Percentiles rank a stretch among this genome's conserved stretches.
Conservation (phyloP, 73 alveolate species). For the Effrenium voratum region DNA sequence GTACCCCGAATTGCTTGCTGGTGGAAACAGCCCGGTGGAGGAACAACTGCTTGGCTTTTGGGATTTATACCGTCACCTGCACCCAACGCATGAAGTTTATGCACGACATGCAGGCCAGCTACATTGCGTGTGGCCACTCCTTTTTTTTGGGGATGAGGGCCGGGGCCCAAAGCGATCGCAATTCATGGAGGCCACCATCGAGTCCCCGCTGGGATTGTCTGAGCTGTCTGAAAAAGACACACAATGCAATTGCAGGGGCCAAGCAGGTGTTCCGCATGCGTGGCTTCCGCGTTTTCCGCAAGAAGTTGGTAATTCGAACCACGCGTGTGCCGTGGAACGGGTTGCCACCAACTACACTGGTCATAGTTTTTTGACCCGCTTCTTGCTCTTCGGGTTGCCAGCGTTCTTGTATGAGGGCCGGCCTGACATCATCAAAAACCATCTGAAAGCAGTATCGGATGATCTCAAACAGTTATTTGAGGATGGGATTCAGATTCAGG, state of each 20-base stretch:
- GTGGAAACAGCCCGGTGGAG: background rate
- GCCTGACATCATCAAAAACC: background rate
- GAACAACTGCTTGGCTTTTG: conserved; percentile 21
- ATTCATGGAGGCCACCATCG: background rate
- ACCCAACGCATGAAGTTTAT: background rate
- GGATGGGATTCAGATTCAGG: background rate
- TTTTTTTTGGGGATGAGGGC: conserved; percentile 31
- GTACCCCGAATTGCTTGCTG: conserved; percentile 20
- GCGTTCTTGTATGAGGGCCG: background rate
- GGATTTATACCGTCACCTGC: background rate
- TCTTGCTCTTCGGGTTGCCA: conserved; percentile 3
- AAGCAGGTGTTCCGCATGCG: background rate
- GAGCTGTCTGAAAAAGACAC: background rate
- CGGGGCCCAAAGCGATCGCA: background rate
- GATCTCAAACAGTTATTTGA: background rate
- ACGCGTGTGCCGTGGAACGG: background rate
- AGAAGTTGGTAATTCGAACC: too few species aligned
- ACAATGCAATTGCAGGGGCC: background rate
- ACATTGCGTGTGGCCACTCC: background rate
- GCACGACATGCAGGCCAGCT: background rate
- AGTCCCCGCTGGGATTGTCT: background rate
- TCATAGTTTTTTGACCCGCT: conserved; percentile 1
- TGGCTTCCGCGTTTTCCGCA: background rate
- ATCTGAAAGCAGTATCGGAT: background rate
- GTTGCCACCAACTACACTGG: background rate